A percentile compares a stretch with the other conserved stretches of the same genome.
Conservation (phyloP, 2,329 filamentous ascomycete genomes). For the Pseudogymnoascus sp. region DNA sequence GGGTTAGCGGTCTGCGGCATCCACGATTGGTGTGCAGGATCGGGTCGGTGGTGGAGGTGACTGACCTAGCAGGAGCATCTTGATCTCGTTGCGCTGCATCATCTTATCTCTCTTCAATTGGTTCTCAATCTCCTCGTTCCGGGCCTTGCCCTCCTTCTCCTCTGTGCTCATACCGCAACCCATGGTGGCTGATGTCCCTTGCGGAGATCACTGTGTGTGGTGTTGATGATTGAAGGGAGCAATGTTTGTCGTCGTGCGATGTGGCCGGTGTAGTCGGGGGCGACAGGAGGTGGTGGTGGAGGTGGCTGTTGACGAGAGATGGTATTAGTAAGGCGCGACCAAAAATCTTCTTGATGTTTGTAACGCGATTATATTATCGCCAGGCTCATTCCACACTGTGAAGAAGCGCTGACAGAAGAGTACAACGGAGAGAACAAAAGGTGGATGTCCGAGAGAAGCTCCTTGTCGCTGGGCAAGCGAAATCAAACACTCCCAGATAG, state of each 20-base stretch:
- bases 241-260: neutral
- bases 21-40: neutral
- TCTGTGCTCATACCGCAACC: conserved; percentile 99
- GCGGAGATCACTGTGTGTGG: neutral
- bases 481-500: neutral
- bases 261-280: neutral
- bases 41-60: conserved; percentile 19
- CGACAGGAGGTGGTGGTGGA: neutral
- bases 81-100: conserved; percentile 99
- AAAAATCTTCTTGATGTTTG: neutral
- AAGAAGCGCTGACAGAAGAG: neutral
- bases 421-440: neutral
- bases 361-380: neutral
- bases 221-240: neutral
- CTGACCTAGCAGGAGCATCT: conserved; percentile 97
- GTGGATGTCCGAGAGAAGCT: neutral
- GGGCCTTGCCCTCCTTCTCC: conserved; percentile 99
- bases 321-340: neutral
- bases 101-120: conserved; percentile 97
- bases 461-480: neutral
- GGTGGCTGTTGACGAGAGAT: neutral
- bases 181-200: conserved; percentile 58
- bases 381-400: neutral
- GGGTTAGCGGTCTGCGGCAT: conserved; percentile 11
- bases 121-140: conserved; percentile 99